Base-by-base conservation (phyloP, 2,329 filamentous ascomycete genomes). In the Mariannaea elegans region DNA sequence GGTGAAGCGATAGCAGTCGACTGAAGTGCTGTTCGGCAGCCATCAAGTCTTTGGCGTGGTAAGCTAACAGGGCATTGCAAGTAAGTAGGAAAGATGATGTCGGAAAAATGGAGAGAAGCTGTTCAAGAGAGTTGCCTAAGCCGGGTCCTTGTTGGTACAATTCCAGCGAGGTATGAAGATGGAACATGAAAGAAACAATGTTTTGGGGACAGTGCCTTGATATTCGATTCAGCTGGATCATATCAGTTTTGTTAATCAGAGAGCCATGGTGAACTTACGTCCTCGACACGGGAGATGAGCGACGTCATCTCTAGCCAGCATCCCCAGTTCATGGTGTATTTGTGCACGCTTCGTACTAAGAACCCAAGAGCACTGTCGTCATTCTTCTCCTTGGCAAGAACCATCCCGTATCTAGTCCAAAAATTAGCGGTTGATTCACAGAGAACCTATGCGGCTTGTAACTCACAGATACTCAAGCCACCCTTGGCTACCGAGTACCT, bases 291-390 rank as follows among this genome's bases (percentile, higher is more conserved):
- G 32, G 87, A 87, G 60, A 97, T 86, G 23, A 98, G 82, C 36
- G 89, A 89, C 4, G 91, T 92, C 75, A 99, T 86, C 78, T 99
- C 95, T 59, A 95, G 85, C 95, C 95, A 99, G 62, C 93, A 94
- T 7, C 93, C 93, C 95, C 95, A 99, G 73, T 98, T 97, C 85
- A 94, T 97, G 1, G 93, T 92, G 70, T 93, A 97, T 38, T 93
- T 80, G 73, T 96, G 91, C 9, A 97, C 92, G 72, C 94, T 97
- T 64, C 88, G 86, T 50, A 97, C 82, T n/a, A 99, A 83, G 84
- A 91, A 97, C 64, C 91, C 87, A 76, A 94, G 89, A 2, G 95
- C 95, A 61, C 91, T 84, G 42, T 89, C 84, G 66, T 97, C 93
- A 69, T 95, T 97, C 77, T 97, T 97, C 62, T 94, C 90, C 76